These are phyloP conservation scores for Hygrophila difformis DNA, from an alignment of 257 asterid genomes.

Conservation along the genomic window DNA sequence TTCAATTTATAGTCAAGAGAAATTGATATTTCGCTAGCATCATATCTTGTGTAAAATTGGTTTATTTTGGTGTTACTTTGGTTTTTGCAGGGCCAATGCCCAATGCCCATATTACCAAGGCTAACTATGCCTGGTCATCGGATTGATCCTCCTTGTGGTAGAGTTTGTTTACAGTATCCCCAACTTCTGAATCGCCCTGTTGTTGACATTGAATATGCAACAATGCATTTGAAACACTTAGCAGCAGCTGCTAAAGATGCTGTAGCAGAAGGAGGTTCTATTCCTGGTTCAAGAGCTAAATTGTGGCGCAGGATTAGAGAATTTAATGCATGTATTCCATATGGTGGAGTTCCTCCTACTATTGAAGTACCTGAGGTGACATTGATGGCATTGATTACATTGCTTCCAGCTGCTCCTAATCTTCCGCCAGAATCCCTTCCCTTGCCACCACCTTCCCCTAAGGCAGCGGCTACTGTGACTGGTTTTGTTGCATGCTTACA, in stretches of 20 bases:
- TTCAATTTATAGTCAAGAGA: constrained; percentile 4
- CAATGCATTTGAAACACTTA: constrained; percentile 89
- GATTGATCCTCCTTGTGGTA: constrained; percentile 96
- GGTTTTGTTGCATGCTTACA: constrained; percentile 93
- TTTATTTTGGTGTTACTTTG: constrained; percentile 19
- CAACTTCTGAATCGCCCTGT: constrained; percentile 44
- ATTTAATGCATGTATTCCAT: constrained; percentile 91
- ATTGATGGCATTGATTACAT: constrained; percentile 91
- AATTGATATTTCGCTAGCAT: constrained; percentile 9
- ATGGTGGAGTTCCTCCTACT: constrained; percentile 74
- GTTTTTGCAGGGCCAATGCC: constrained; percentile 79
- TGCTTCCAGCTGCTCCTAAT: constrained; percentile 96
- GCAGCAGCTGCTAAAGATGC: constrained; percentile 98
- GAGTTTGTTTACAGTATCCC: constrained; percentile 53
- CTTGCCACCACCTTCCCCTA: constrained; percentile 96
- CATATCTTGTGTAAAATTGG: constrained; percentile 5
- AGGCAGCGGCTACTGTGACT: constrained; percentile 97
- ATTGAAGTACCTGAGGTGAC: constrained; percentile 98
- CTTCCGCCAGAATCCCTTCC: constrained; percentile 96
- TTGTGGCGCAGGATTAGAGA: constrained; percentile 98
- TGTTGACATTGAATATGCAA: constrained; percentile 63
- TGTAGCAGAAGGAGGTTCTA: constrained; percentile 97
- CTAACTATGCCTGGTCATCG: constrained; percentile 99
- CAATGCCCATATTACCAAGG: constrained; percentile 87
- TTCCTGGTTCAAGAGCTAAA: constrained; percentile 99